Evolutionary conservation across 768 basidiomycete species (phyloP).

Genomic region (Auriscalpium orientale): DNA sequence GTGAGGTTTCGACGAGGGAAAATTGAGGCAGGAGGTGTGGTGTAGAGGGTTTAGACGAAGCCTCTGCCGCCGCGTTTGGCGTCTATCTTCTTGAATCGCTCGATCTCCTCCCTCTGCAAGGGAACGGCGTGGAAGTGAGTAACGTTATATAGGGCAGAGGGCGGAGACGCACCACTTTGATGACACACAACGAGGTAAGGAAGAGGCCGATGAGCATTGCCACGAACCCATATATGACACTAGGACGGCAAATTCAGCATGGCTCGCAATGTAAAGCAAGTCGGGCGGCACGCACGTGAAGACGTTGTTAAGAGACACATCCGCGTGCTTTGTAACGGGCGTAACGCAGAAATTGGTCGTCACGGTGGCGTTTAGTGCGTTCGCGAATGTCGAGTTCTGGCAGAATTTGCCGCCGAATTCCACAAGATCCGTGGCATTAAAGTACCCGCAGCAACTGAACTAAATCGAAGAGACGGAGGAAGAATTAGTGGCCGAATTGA

Average conservation of each 20-base stretch:
- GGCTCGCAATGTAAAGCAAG: neutral
- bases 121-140: neutral
- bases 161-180: constrained; percentile 62
- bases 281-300: constrained; percentile 61
- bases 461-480: constrained; percentile 20
- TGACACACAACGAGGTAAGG: constrained; percentile 77
- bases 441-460: constrained; percentile 85
- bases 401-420: constrained; percentile 62
- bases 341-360: constrained; percentile 60
- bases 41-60: constrained; percentile 53
- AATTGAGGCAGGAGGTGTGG: too few relatives aligned
- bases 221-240: constrained; percentile 75
- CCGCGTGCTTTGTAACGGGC: constrained; percentile 59
- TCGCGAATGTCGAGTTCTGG: constrained; percentile 28
- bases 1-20: too few relatives aligned
- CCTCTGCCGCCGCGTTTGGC: constrained; percentile 80
- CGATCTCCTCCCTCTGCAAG: constrained; percentile 63
- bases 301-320: constrained; percentile 67
- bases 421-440: constrained; percentile 40
- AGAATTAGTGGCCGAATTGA: neutral
- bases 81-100: constrained; percentile 86
- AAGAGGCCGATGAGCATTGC: constrained; percentile 68
- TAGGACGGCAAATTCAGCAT: neutral
- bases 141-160: neutral
- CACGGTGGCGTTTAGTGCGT: constrained; percentile 22